phyloP scores from a whole-genome alignment of 2,329 filamentous ascomycete genomes.

The Clarireedia monteithiana region DNA sequence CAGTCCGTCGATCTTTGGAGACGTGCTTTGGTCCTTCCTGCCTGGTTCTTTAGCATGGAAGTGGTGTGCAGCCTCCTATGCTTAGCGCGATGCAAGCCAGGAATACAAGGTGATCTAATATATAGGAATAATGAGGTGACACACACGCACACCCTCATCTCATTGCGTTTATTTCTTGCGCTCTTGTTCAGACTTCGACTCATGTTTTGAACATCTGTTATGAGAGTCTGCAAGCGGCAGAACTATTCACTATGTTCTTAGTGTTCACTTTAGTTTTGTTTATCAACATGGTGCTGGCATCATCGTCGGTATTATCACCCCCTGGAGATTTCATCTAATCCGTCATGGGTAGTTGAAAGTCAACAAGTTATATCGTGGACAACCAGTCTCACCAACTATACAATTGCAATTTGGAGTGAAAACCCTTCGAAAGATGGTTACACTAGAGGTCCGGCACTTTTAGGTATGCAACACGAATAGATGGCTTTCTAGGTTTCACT shows the following conservation, averaged over 20 bases:
- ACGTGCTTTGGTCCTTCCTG: neutral
- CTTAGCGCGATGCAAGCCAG: neutral
- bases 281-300: constrained; percentile 1
- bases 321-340: neutral
- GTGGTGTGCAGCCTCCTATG: neutral
- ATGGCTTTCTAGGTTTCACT: neutral
- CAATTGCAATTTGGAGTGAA: constrained; percentile 6
- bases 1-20: neutral
- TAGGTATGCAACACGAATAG: neutral
- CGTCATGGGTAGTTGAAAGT: neutral
- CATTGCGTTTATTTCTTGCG: neutral
- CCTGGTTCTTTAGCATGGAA: neutral
- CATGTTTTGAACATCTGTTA: neutral
- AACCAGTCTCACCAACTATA: constrained; percentile 5
- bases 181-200: neutral
- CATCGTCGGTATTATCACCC: neutral
- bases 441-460: constrained; percentile 1
- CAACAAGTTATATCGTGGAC: constrained; percentile 6
- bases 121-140: neutral
- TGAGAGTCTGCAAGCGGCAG: neutral
- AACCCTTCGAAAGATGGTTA: neutral
- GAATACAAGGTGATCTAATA: neutral
- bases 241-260: neutral
- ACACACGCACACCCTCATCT: neutral
- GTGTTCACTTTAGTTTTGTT: neutral